phyloP scores from a whole-genome alignment of 129 eudicot species.

The Sambucus nigra region DNA sequence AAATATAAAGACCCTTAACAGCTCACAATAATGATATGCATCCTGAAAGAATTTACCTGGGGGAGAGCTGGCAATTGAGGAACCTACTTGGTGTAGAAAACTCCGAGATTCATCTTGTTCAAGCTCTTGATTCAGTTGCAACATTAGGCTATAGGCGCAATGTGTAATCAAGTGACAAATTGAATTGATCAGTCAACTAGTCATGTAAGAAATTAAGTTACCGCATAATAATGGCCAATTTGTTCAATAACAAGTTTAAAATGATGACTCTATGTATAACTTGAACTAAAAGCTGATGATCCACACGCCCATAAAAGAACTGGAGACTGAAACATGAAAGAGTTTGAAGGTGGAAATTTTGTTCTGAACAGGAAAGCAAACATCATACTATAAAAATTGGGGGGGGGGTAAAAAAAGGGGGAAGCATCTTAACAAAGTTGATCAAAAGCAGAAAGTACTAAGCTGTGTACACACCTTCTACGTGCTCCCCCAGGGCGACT shows the following conservation, averaged over 20 bases:
- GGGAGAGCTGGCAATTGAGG: constrained; percentile 63
- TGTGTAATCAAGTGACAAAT: constrained; percentile 3
- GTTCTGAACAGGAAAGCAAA: too few species aligned
- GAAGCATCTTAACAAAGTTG: background rate
- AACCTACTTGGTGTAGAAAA: constrained; percentile 53
- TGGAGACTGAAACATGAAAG: too few species aligned
- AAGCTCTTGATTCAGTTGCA: constrained; percentile 60
- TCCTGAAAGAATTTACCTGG: constrained; percentile 34
- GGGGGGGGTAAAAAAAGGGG: too few species aligned
- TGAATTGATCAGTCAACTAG: background rate
- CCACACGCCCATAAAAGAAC: too few species aligned
- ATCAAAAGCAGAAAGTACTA: background rate
- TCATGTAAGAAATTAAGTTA: background rate
- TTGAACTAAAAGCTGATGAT: too few species aligned
- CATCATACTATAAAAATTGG: too few species aligned
- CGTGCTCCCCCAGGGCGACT: constrained; percentile 98
- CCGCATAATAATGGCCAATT: too few species aligned
- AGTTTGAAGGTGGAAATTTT: too few species aligned
- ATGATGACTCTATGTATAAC: too few species aligned
- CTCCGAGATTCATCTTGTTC: constrained; percentile 60
- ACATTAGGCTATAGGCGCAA: constrained; percentile 39
- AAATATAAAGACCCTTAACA: background rate
- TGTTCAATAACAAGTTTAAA: too few species aligned
- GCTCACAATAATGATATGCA: background rate
- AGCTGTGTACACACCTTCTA: constrained; percentile 42